Conservation (phyloP, 2,329 filamentous ascomycete genomes). For the Hypoxylon sp. region DNA sequence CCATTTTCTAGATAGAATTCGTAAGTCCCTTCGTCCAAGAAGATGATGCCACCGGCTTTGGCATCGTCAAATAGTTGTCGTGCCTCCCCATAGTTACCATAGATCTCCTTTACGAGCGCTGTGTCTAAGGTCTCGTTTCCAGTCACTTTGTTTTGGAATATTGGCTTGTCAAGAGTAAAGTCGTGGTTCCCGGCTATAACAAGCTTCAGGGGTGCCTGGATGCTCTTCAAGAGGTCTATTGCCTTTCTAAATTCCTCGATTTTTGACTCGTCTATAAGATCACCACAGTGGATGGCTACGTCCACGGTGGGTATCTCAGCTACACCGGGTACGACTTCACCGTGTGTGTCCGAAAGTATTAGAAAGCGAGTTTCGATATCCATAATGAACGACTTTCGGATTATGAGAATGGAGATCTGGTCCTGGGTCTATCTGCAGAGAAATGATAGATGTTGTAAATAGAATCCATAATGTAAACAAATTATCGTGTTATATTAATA, state of each 20-base stretch:
- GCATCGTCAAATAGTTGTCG: conserved; percentile 51
- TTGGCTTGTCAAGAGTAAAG: conserved; percentile 50
- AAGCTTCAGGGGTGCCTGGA: conserved; percentile 57
- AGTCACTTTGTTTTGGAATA: conserved; percentile 49
- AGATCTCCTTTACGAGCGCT: conserved; percentile 43
- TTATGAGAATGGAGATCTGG: not conserved
- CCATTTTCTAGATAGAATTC: conserved; percentile 59
- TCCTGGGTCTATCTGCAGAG: not conserved
- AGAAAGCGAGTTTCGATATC: conserved; percentile 52
- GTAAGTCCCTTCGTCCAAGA: conserved; percentile 61
- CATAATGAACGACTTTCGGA: too few species aligned
- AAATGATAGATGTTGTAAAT: too few species aligned
- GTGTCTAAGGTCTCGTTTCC: conserved; percentile 20
- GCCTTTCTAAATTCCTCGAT: conserved; percentile 50
- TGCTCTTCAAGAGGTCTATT: conserved; percentile 49
- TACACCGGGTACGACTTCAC: conserved; percentile 59
- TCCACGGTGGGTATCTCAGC: conserved; percentile 58
- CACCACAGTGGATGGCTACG: conserved; percentile 60
- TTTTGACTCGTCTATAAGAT: conserved; percentile 57
- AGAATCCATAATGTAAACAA: too few species aligned
- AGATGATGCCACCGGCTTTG: conserved; percentile 51
- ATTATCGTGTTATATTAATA: too few species aligned
- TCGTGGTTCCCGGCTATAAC: conserved; percentile 63
- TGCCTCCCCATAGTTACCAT: conserved; percentile 52
- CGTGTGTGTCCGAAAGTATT: conserved; percentile 59